phyloP scores from a whole-genome alignment of 257 asterid species.

The Thymus mandschuricus region DNA sequence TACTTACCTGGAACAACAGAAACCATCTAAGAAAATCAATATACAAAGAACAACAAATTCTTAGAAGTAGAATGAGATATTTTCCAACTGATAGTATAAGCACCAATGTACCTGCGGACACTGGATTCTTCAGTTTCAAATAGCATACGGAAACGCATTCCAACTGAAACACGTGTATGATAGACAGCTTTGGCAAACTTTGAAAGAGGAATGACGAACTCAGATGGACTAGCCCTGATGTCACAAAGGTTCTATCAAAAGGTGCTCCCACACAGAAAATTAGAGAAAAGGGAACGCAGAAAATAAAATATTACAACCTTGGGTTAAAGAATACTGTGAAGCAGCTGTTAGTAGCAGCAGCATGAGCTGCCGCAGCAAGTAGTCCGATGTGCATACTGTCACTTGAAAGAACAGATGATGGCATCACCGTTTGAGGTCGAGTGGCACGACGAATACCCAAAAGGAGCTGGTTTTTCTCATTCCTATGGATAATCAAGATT shows the following conservation, averaged over 20 bases:
- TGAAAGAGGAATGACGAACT: conserved; percentile 86
- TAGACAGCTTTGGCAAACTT: conserved; percentile 91
- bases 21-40: not conserved
- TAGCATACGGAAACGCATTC: conserved; percentile 97
- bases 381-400: conserved; percentile 99
- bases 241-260: conserved; percentile 31
- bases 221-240: conserved; percentile 96
- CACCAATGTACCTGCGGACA: conserved; percentile 76
- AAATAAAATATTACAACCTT: conserved; percentile 46
- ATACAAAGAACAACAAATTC: not conserved
- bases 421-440: conserved; percentile 98
- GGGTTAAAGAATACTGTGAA: conserved; percentile 94
- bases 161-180: conserved; percentile 93
- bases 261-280: not conserved
- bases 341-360: conserved; percentile 97
- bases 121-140: conserved; percentile 99
- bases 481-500: conserved; percentile 50
- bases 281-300: not conserved
- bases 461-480: conserved; percentile 92
- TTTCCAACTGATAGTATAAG: conserved; percentile 5
- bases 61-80: conserved; percentile 8
- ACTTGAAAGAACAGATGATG: conserved; percentile 94
- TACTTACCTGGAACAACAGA: not conserved
- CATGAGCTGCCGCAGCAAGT: conserved; percentile 99
- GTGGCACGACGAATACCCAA: conserved; percentile 92